Conservation (phyloP, 2,329 filamentous ascomycete genomes). For the Sarocladiaceae sp. region DNA sequence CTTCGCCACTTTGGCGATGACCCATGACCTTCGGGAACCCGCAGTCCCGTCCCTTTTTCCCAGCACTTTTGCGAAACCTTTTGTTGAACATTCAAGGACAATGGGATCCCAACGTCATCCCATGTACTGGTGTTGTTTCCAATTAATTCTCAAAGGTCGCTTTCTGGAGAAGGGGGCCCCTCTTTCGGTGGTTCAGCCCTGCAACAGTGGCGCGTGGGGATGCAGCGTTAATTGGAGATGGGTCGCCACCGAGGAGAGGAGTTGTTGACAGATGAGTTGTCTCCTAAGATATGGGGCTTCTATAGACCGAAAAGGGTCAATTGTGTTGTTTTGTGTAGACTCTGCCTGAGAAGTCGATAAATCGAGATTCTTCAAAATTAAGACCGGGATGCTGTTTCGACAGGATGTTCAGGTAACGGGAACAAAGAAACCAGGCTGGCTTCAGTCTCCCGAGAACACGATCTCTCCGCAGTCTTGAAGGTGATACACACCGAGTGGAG, state of each 20-base stretch:
- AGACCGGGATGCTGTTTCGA: too few species aligned
- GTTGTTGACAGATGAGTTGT: too few species aligned
- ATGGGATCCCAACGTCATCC: background rate
- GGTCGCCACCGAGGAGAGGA: too few species aligned
- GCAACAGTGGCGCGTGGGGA: background rate
- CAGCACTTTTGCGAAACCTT: background rate
- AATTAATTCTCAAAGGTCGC: background rate
- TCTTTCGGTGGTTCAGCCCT: background rate
- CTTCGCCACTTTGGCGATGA: background rate
- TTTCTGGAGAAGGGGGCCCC: background rate
- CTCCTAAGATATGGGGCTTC: too few species aligned
- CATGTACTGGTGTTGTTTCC: too few species aligned
- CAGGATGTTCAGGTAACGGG: too few species aligned
- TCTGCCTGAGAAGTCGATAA: too few species aligned
- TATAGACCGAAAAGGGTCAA: background rate
- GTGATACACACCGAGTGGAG: too few species aligned
- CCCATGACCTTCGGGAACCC: background rate
- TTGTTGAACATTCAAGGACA: constrained; percentile 7
- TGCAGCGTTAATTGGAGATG: background rate
- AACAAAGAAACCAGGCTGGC: too few species aligned
- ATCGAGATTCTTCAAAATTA: too few species aligned
- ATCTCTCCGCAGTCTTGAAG: too few species aligned
- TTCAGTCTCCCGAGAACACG: background rate
- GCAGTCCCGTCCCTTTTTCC: background rate
- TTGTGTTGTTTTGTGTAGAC: too few species aligned